phyloP scores from a whole-genome alignment of 106 monocot species.

The Amphibolis antarctica region DNA sequence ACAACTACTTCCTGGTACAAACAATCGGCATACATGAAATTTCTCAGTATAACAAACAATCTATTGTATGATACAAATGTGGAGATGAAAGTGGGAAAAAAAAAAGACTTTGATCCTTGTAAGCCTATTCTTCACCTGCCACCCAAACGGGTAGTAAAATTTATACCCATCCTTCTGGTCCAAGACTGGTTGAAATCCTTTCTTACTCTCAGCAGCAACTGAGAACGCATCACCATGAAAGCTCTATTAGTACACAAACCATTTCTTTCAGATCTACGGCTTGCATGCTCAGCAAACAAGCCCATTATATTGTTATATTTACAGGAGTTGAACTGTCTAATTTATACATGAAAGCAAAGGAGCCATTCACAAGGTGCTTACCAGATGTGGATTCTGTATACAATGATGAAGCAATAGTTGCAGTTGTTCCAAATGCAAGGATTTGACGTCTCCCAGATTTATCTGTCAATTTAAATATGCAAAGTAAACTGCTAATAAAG shows the following conservation, averaged over 20 bases:
- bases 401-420: conserved; percentile 19
- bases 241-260: conserved; percentile 30
- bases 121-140: conserved; percentile 47
- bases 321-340: too few relatives aligned
- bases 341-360: not conserved
- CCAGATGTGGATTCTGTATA: conserved; percentile 34
- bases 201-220: conserved; percentile 84
- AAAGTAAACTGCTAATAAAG: not conserved
- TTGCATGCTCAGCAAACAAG: conserved; percentile 1
- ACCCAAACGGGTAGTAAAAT: conserved; percentile 91
- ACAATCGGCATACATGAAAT: conserved; percentile 12
- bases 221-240: conserved; percentile 34
- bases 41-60: not conserved
- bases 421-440: conserved; percentile 26
- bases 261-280: conserved; percentile 11
- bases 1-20: conserved; percentile 67
- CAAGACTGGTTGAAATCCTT: conserved; percentile 65
- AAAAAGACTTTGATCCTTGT: not conserved
- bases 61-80: not conserved
- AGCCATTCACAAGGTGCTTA: conserved; percentile 24
- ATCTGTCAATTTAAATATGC: conserved; percentile 19
- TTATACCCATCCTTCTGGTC: conserved; percentile 83
- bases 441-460: conserved; percentile 33
- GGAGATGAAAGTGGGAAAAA: not conserved
- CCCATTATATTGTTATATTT: too few relatives aligned